These are phyloP conservation scores for Solanum ahanhuiri DNA, from an alignment of 257 asterid genomes.

Conservation along the genomic window DNA sequence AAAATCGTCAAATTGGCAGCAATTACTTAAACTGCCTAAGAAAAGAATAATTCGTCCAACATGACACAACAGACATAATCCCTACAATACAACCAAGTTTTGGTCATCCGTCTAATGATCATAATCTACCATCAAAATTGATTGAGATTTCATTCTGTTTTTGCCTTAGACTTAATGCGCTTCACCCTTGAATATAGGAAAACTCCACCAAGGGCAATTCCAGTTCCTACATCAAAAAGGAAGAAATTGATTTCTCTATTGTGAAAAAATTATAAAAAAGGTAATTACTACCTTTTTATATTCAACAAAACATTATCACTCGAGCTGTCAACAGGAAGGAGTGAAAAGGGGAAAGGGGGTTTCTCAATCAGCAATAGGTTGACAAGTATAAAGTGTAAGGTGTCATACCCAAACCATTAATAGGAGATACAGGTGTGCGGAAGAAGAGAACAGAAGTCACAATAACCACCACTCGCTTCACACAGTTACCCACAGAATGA, in stretches of 20 bases:
- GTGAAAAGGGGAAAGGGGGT: neutral
- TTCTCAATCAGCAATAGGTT: neutral
- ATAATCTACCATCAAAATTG: slow-evolving; percentile 24
- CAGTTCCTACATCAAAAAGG: slow-evolving; percentile 51
- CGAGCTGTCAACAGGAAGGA: neutral
- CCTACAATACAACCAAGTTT: neutral
- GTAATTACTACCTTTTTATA: neutral
- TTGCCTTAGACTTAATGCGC: slow-evolving; percentile 56
- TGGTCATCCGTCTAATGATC: slow-evolving; percentile 10
- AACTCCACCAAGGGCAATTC: slow-evolving; percentile 82
- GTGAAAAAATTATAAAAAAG: neutral
- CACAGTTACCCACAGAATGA: slow-evolving; percentile 93
- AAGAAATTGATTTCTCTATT: neutral
- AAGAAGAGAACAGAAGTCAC: slow-evolving; percentile 84
- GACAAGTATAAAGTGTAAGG: neutral
- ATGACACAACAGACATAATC: neutral
- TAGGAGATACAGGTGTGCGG: slow-evolving; percentile 68
- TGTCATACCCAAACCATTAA: slow-evolving; percentile 58
- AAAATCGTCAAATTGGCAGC: neutral
- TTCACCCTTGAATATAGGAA: slow-evolving; percentile 84
- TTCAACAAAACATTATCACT: neutral
- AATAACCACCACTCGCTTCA: slow-evolving; percentile 86
- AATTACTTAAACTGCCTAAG: neutral
- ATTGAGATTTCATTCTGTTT: slow-evolving; percentile 30
- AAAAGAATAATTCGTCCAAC: neutral